phyloP scores from a whole-genome alignment of 139 green algal genomes.

The Microglena sp. region DNA sequence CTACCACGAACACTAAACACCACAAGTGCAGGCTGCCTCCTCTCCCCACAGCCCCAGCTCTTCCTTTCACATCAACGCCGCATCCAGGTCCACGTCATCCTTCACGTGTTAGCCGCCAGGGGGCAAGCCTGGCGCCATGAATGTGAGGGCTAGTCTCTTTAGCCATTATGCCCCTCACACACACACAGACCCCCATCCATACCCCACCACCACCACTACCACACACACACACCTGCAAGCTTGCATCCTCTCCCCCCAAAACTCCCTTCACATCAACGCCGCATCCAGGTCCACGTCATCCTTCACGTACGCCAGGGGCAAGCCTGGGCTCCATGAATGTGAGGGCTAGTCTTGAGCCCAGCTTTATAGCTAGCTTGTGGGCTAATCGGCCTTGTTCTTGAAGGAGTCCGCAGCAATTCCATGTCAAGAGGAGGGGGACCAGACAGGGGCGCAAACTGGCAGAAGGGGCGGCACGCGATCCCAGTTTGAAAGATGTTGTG shows the following conservation, averaged over 20 bases:
- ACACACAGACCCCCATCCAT: not conserved
- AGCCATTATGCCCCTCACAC: not conserved
- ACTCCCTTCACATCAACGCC: not conserved
- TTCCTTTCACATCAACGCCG: not conserved
- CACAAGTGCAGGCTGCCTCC: not conserved
- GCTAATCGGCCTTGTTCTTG: too few relatives aligned
- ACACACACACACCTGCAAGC: not conserved
- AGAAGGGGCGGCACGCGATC: not conserved
- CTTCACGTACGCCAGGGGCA: constrained; percentile 54
- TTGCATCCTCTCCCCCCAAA: not conserved
- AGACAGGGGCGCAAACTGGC: not conserved
- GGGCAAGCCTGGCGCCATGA: too few relatives aligned
- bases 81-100: constrained; percentile 17
- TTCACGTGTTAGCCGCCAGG: too few relatives aligned
- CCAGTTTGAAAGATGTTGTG: too few relatives aligned
- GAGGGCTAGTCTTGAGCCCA: constrained; percentile 68
- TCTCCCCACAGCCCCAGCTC: too few relatives aligned
- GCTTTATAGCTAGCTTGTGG: constrained; percentile 80
- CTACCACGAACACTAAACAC: not conserved
- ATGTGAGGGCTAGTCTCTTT: not conserved
- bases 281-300: constrained; percentile 19
- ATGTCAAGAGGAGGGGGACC: too few relatives aligned
- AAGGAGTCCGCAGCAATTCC: too few relatives aligned
- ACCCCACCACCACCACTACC: not conserved
- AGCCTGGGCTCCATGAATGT: constrained; percentile 60